These are phyloP conservation scores for Myriosclerotinia duriaeana DNA, from an alignment of 2,329 filamentous ascomycete genomes.

Conservation along the genomic window DNA sequence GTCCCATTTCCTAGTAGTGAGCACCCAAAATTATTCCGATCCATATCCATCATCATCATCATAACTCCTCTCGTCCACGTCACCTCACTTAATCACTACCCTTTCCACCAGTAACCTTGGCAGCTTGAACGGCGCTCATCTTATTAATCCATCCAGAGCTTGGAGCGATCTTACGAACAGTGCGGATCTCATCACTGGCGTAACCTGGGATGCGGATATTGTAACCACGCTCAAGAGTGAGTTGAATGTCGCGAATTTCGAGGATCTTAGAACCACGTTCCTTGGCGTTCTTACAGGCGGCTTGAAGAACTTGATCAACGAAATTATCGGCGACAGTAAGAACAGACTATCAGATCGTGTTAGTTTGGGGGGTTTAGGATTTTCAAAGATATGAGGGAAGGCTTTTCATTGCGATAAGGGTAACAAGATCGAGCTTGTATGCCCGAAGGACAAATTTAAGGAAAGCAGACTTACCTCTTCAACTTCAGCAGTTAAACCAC, in stretches of 20 bases:
- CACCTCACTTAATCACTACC: conserved; percentile 32
- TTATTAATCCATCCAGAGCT: conserved; percentile 89
- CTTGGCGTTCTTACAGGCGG: conserved; percentile 88
- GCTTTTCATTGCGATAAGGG: not conserved
- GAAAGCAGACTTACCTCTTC: conserved; percentile 70
- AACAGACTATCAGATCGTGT: conserved; percentile 61
- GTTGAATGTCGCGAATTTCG: conserved; percentile 83
- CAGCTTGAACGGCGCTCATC: conserved; percentile 94
- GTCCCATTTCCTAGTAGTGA: not conserved
- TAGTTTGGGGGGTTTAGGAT: conserved; percentile 17
- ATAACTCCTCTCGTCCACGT: not conserved
- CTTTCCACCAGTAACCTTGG: conserved; percentile 68
- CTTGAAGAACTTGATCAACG: conserved; percentile 83
- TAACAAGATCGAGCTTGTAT: conserved; percentile 12
- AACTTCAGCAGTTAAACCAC: conserved; percentile 81
- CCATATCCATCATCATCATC: not conserved
- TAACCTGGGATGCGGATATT: conserved; percentile 94
- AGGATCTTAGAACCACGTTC: conserved; percentile 86
- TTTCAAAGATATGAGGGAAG: not conserved
- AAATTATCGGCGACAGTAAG: conserved; percentile 91
- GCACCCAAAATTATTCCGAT: not conserved
- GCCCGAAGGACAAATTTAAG: conserved; percentile 15
- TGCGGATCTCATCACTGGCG: conserved; percentile 89
- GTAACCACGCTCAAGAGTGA: conserved; percentile 80
- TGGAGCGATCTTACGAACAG: conserved; percentile 89